Base-by-base conservation (phyloP, 768 basidiomycete genomes). In the Pleurotus pulmonarius region DNA sequence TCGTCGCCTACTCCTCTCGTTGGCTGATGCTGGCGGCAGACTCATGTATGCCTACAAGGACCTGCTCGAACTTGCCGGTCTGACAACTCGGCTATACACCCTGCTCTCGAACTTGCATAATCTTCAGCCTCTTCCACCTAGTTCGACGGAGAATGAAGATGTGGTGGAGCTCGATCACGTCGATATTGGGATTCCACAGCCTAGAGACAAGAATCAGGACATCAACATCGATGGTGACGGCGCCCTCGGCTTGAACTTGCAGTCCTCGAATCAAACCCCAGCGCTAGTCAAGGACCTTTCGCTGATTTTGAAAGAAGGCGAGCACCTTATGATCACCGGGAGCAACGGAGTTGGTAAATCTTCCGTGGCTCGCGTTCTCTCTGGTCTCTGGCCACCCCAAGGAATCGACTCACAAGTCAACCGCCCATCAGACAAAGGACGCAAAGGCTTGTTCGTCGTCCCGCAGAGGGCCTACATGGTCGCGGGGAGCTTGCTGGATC, bases 11-110 rank as follows among this genome's bases (percentile, higher is more conserved):
- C 79, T 98, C 2, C 79, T 98, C 29, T 94, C 94, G 1, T 83
- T 98, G n/a, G 94, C 96, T 1, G 96, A 98, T 63, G 96, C 95
- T 0, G 96, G 96, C 13, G 94, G 94, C 0, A 81, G 96, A 34
- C 74, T 98, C 46, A 98, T 98, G 95, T 95, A 94, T 66, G 93
- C 93, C 0, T 94, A 95, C 68, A 98, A 97, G 67, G 96, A 98
- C 63, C 75, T 98, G 5, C 83, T 97, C 20, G 93, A 96, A 67
- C 83, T 98, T n/a, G 93, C 94, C 4, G 96, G 96, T 8, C 83
- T 95, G 56, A 97, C 96, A 2, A 88, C 87, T 25, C 84, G 96
- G 45, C 77, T 98, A 11, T 97, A 95, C 74, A 86, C 86, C 15
- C 83, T 98, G 11, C 73, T 97, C 20, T 90, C 94, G 5, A 89